A percentile compares a stretch with the other conserved stretches of the same genome.
Conservation (phyloP, 768 basidiomycete species). For the Russula lepida region DNA sequence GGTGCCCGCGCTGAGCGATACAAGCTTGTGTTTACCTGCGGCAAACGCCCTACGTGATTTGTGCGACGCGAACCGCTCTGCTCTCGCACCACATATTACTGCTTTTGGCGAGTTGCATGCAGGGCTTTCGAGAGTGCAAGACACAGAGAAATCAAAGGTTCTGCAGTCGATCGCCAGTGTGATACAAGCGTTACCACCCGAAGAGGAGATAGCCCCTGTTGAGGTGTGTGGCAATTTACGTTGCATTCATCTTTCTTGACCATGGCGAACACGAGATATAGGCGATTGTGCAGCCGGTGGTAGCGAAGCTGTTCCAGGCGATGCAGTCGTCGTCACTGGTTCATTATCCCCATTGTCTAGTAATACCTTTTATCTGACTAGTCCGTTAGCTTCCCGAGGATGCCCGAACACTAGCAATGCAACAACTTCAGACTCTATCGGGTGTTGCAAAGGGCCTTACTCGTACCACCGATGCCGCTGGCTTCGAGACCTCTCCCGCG, state of each 20-base stretch:
- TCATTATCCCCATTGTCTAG: constrained; percentile 16
- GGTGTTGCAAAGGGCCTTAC: constrained; percentile 87
- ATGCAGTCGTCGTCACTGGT: constrained; percentile 50
- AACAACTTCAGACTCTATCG: constrained; percentile 71
- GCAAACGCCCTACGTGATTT: constrained; percentile 78
- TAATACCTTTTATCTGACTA: background rate
- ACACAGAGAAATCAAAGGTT: constrained; percentile 83
- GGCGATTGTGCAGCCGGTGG: constrained; percentile 70
- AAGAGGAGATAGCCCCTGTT: constrained; percentile 69
- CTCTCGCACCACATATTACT: constrained; percentile 71
- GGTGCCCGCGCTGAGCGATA: constrained; percentile 60
- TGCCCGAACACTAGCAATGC: constrained; percentile 52
- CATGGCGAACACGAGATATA: constrained; percentile 24
- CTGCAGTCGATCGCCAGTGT: constrained; percentile 90
- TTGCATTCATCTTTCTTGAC: background rate
- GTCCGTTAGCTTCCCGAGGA: constrained; percentile 57
- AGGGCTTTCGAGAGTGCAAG: constrained; percentile 66
- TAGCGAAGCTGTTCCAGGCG: constrained; percentile 58
- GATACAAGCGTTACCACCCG: constrained; percentile 78
- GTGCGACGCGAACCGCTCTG: constrained; percentile 84
- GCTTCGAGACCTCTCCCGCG: constrained; percentile 50
- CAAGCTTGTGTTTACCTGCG: constrained; percentile 55
- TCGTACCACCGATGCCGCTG: constrained; percentile 57
- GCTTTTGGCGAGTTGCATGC: constrained; percentile 83
- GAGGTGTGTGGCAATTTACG: constrained; percentile 37